These are phyloP conservation scores for Przewalskia tangutica DNA, from an alignment of 257 asterid species.

Conservation along the genomic window DNA sequence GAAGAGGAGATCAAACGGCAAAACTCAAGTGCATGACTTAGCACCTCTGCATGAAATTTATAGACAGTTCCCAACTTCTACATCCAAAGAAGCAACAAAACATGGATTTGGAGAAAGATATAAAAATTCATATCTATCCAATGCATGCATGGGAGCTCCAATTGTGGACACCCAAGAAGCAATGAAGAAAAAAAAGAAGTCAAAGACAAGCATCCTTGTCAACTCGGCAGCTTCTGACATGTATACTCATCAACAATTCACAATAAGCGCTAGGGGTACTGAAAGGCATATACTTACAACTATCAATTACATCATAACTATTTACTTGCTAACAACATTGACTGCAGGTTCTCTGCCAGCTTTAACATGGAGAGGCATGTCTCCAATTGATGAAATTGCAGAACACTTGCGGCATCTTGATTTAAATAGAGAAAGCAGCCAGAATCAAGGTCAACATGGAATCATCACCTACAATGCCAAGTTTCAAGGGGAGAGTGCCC, in stretches of 20 bases:
- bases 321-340: slow-evolving; percentile 4
- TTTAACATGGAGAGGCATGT: slow-evolving; percentile 36
- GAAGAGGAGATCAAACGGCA: slow-evolving; percentile 44
- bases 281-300: neutral
- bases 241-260: slow-evolving; percentile 18
- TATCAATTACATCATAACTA: neutral
- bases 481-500: slow-evolving; percentile 37
- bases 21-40: slow-evolving; percentile 33
- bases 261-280: slow-evolving; percentile 30
- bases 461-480: slow-evolving; percentile 20
- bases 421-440: slow-evolving; percentile 33
- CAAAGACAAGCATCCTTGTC: slow-evolving; percentile 36
- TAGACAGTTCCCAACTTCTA: slow-evolving; percentile 23
- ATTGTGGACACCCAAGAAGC: slow-evolving; percentile 30
- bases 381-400: slow-evolving; percentile 36
- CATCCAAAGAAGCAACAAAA: slow-evolving; percentile 19
- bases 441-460: slow-evolving; percentile 21
- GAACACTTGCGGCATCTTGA: slow-evolving; percentile 45
- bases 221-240: slow-evolving; percentile 27
- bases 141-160: slow-evolving; percentile 44
- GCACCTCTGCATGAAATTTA: slow-evolving; percentile 31
- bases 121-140: slow-evolving; percentile 24
- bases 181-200: slow-evolving; percentile 41
- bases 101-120: slow-evolving; percentile 16
- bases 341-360: slow-evolving; percentile 54